phyloP scores from a whole-genome alignment of 805 yeast genomes.

The Pichia cabralensis region DNA sequence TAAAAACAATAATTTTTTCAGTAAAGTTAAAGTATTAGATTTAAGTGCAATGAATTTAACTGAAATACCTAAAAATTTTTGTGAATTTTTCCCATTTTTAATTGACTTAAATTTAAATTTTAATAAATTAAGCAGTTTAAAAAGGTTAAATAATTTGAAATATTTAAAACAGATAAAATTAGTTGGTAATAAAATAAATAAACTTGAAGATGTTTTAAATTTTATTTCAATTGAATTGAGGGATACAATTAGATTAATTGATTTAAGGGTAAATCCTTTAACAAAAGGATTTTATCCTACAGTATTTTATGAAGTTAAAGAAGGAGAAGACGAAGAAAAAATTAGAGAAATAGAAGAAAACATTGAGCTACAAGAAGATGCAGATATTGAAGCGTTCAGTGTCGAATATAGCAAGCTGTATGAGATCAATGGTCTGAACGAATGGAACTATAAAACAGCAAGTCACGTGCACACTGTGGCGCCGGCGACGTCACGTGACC shows the following conservation, averaged over 20 bases:
- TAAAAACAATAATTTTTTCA: constrained; percentile 20
- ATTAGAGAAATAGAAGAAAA: constrained; percentile 5
- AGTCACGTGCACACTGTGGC: neutral
- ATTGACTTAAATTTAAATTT: constrained; percentile 40
- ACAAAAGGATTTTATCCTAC: constrained; percentile 40
- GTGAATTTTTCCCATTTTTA: constrained; percentile 35
- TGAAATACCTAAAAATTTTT: constrained; percentile 29
- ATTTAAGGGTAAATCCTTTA: constrained; percentile 40
- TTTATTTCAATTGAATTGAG: constrained; percentile 22
- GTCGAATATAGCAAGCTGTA: constrained; percentile 35
- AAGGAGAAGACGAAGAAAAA: constrained; percentile 4
- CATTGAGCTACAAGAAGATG: constrained; percentile 30
- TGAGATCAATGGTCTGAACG: constrained; percentile 21
- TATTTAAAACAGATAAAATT: constrained; percentile 31
- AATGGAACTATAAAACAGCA: constrained; percentile 30
- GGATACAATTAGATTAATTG: constrained; percentile 29
- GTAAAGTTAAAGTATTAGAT: constrained; percentile 28
- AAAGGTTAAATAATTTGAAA: constrained; percentile 26
- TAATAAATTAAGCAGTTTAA: constrained; percentile 30
- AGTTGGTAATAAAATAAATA: constrained; percentile 36
- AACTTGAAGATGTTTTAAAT: constrained; percentile 25
- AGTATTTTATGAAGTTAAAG: constrained; percentile 37
- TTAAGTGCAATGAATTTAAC: constrained; percentile 39
- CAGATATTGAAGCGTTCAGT: constrained; percentile 43
- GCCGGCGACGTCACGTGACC: neutral